Evolutionary conservation across 768 basidiomycete species (phyloP), one percentile per base, ranked within the genome.

Genomic region (Astraeus odoratus): DNA sequence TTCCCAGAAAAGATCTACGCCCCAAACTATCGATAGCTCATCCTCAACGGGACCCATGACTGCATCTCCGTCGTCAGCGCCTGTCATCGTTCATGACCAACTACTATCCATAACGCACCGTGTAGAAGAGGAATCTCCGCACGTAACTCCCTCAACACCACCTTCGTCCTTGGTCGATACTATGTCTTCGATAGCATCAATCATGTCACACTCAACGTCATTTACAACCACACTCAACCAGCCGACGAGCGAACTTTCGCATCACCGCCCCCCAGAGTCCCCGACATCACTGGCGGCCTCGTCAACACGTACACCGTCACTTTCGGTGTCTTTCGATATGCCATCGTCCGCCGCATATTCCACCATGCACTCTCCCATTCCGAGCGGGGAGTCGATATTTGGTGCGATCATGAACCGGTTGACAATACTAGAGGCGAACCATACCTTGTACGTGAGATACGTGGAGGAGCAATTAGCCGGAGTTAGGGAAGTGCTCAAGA

Each of bases 331-430:
- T 0, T 38, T 22, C 15, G 23, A 41, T 24, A 19, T 20, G 24
- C 26, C 16, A 5, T 41, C 39, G 16, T 36, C 35, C 2, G 37
- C 35, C 25, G 51, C 47, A 27, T 51, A 49, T 25, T 27, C 45
- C 8, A 50, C 31, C 37, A 13, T 39, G 2, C 52, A 53, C 9
- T 18, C 36, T 8, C 42, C 33, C 2, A 22, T 51, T 34, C 22
- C 60, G 45, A 39, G 54, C 10, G 89, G 88, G 19, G 96, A 99
- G 61, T 94, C 91, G 2, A 93, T 99, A 52, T 98, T 96, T 56
- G 84, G 92, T 7, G 89, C 85, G 10, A 99, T 98, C 53, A 94
- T 94, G 81, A 95, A 96, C 54, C 83, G 93, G 6, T 74, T 99
- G 9, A 77, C 79, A 2, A 77, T 80, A 5, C 74, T 98, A 12